A percentile compares a stretch with the other conserved stretches of the same genome.
Conservation (phyloP, 2,329 filamentous ascomycete species). For the Sarocladiaceae sp. region DNA sequence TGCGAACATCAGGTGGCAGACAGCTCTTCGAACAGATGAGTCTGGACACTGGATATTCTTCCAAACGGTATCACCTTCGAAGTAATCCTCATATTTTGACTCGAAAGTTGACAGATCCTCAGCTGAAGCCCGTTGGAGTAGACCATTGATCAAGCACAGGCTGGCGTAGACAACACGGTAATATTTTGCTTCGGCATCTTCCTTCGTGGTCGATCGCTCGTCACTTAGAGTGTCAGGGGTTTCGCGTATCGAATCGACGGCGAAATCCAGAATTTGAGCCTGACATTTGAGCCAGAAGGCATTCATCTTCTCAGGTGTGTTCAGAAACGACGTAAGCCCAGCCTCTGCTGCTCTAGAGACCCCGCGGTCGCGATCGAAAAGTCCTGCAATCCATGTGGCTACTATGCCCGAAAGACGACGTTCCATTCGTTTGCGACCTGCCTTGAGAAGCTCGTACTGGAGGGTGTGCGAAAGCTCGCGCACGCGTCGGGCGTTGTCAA, state of each 20-base stretch:
- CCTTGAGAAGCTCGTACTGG: slow-evolving; percentile 57
- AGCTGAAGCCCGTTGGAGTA: slow-evolving; percentile 42
- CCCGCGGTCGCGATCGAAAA: slow-evolving; percentile 76
- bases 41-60: slow-evolving; percentile 59
- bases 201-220: slow-evolving; percentile 72
- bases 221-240: slow-evolving; percentile 80
- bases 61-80: slow-evolving; percentile 63
- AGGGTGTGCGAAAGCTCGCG: slow-evolving; percentile 78
- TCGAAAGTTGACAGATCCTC: slow-evolving; percentile 54
- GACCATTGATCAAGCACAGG: slow-evolving; percentile 46
- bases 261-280: slow-evolving; percentile 72
- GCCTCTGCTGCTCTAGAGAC: slow-evolving; percentile 73
- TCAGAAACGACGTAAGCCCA: slow-evolving; percentile 68
- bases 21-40: slow-evolving; percentile 41
- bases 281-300: slow-evolving; percentile 80
- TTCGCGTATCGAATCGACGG: slow-evolving; percentile 73
- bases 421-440: slow-evolving; percentile 74
- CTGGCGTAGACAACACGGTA: slow-evolving; percentile 60
- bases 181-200: slow-evolving; percentile 84
- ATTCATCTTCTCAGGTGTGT: slow-evolving; percentile 69
- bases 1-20: slow-evolving; percentile 43
- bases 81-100: slow-evolving; percentile 57
- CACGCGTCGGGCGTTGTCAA: slow-evolving; percentile 82
- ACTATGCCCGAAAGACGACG: slow-evolving; percentile 70
- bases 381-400: slow-evolving; percentile 84